Conservation (phyloP, 768 basidiomycete genomes). For the Lactarius psammicola region DNA sequence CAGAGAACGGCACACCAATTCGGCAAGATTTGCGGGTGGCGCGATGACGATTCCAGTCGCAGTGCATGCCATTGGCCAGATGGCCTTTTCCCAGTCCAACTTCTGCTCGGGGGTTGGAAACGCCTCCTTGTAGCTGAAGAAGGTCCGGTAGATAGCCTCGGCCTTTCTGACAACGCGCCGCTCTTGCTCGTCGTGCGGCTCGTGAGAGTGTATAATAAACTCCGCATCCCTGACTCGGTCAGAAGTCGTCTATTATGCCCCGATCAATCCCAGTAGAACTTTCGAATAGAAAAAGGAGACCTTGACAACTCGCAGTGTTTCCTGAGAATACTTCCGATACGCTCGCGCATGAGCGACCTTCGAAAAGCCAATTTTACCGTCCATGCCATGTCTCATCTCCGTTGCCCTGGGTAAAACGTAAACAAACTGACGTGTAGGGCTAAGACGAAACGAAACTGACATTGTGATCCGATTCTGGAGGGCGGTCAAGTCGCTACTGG, state of each 20-base stretch:
- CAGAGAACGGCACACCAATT: constrained; percentile 3
- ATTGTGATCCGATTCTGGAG: constrained; percentile 16
- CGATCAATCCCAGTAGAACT: background rate
- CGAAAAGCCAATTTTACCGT: constrained; percentile 10
- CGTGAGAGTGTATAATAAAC: background rate
- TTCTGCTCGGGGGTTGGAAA: constrained; percentile 22
- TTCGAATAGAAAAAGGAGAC: background rate
- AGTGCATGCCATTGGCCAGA: constrained; percentile 18
- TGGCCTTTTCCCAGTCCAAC: constrained; percentile 3
- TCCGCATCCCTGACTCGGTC: constrained; percentile 14
- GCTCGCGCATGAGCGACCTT: constrained; percentile 10
- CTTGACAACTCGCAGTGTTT: constrained; percentile 12
- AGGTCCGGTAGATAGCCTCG: constrained; percentile 18
- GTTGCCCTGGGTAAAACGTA: constrained; percentile 15
- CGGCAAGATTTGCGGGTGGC: constrained; percentile 4
- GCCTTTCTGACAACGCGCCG: background rate
- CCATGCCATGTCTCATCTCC: constrained; percentile 17
- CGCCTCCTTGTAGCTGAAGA: constrained; percentile 16
- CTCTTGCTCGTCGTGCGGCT: constrained; percentile 7
- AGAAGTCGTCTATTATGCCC: constrained; percentile 11
- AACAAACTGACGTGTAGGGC: background rate
- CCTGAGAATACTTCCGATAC: constrained; percentile 13
- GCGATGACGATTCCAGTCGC: constrained; percentile 7
- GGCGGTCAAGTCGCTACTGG: constrained; percentile 1
- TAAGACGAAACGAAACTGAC: background rate